Base-by-base conservation (phyloP, 2,329 filamentous ascomycete genomes). In the Colletotrichum costaricense region DNA sequence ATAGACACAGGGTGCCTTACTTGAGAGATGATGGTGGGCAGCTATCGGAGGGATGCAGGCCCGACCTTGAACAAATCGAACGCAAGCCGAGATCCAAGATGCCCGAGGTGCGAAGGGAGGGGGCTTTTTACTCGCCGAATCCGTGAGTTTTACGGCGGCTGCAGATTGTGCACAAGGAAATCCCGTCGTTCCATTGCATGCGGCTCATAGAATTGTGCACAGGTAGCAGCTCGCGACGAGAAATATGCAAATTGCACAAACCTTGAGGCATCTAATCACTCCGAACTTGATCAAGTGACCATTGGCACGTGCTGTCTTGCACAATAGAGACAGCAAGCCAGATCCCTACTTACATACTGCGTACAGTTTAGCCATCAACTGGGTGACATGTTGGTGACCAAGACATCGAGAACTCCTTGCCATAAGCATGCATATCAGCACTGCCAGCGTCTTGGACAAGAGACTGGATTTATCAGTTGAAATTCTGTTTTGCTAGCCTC, bases 121-220 rank as follows among this genome's bases (percentile, higher is more conserved):
- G 24, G 14, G 38, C 14, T 42, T 26, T 57, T 42, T 33, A 35
- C 52, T 56, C 22, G 8, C 7, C 30, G 14, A 16, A 9, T 60
- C 30, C 55, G 49, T 11, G 11, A 28, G n/a, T 28, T 73, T 73
- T 70, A 73, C 70, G 66, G 28, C 46, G 60, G 66, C 70, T 73
- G 70, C 70, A 73, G 59, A 33, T 60, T 49, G 59, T 69, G 54
- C 69, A 63, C 46, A 60, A 54, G 22, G 38, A 26, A 49, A 59
- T 54, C 46, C 35, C 30, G 42, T 22, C 26, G 57, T 55, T 35
- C 38, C 56, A 24, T 56, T 55, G 59, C 60, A 65, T 73, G 55
- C 60, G 67, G 70, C 66, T 65, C n/a, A 62, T 35, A 22, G 16
- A 65, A 11, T 73, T 70, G 30, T 70, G 67, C 59, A 64, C 55